phyloP scores from a whole-genome alignment of 1,284 basidiomycete species.

The Chalciporus sp. region DNA sequence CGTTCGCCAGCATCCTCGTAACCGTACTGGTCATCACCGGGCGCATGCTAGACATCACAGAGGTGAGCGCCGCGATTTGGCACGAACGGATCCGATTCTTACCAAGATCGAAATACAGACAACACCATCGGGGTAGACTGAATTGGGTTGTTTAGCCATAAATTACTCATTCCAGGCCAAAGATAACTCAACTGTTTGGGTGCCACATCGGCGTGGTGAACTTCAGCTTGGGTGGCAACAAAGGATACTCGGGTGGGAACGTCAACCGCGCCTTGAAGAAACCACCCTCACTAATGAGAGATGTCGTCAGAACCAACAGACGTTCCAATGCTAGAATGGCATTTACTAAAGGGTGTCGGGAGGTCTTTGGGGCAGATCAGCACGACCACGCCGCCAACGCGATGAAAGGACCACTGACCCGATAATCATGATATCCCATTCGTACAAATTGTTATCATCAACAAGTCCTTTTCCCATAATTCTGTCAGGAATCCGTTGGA shows the following conservation, averaged over 20 bases:
- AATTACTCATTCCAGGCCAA: not conserved
- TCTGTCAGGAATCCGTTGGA: slow-evolving; percentile 34
- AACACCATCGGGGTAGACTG: slow-evolving; percentile 88
- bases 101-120: slow-evolving; percentile 98
- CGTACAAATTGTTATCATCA: slow-evolving; percentile 89
- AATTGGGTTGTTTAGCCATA: slow-evolving; percentile 8
- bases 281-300: slow-evolving; percentile 80
- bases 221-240: slow-evolving; percentile 93
- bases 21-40: slow-evolving; percentile 97
- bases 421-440: slow-evolving; percentile 94
- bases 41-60: slow-evolving; percentile 70
- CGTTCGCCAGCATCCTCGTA: slow-evolving; percentile 97
- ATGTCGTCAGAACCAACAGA: slow-evolving; percentile 6
- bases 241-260: slow-evolving; percentile 90
- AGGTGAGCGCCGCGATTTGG: slow-evolving; percentile 4
- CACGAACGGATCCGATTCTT: slow-evolving; percentile 32
- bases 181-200: slow-evolving; percentile 79
- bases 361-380: slow-evolving; percentile 55
- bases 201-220: slow-evolving; percentile 99
- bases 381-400: slow-evolving; percentile 1
- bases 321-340: slow-evolving; percentile 24
- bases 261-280: slow-evolving; percentile 88
- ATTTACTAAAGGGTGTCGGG: slow-evolving; percentile 87
- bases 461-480: slow-evolving; percentile 69
- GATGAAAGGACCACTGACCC: slow-evolving; percentile 58